phyloP scores from a whole-genome alignment of 2,329 filamentous ascomycete species.

The Microcyclospora tardicrescens region DNA sequence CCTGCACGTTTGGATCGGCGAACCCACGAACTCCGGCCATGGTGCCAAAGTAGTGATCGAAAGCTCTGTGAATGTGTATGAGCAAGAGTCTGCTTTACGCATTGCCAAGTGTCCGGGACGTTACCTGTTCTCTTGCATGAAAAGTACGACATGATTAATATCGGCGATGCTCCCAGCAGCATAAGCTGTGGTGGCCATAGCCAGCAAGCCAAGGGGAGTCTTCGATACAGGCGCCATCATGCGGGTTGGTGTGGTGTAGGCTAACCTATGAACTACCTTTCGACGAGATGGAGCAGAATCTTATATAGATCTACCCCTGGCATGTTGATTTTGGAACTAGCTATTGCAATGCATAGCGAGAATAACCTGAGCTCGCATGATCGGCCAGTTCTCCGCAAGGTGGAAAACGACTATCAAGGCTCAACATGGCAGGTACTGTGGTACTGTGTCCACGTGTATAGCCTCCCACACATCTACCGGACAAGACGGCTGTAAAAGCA shows the following conservation, averaged over 20 bases:
- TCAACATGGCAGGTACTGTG: no score
- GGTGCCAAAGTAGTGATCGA: slow-evolving; percentile 22
- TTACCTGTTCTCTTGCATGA: slow-evolving; percentile 40
- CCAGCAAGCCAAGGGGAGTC: slow-evolving; percentile 1
- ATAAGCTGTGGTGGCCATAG: slow-evolving; percentile 1
- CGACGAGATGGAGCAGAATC: neutral
- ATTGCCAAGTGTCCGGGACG: no score
- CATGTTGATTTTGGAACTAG: no score
- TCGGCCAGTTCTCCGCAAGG: no score
- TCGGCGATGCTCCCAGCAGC: slow-evolving; percentile 17
- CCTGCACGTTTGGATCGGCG: slow-evolving; percentile 36
- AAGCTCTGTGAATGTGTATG: slow-evolving; percentile 8
- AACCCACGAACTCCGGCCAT: slow-evolving; percentile 34
- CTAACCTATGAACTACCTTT: neutral
- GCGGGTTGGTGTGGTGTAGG: neutral
- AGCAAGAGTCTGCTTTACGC: no score
- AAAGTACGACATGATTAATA: slow-evolving; percentile 43
- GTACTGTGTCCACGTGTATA: no score
- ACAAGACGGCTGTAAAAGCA: no score
- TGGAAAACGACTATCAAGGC: no score
- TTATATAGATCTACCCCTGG: neutral
- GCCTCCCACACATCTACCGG: no score
- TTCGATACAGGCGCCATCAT: slow-evolving; percentile 2
- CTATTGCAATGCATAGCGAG: no score
- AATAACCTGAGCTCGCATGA: no score